Base-by-base conservation (phyloP, 768 basidiomycete species). In the Collybia sordida region DNA sequence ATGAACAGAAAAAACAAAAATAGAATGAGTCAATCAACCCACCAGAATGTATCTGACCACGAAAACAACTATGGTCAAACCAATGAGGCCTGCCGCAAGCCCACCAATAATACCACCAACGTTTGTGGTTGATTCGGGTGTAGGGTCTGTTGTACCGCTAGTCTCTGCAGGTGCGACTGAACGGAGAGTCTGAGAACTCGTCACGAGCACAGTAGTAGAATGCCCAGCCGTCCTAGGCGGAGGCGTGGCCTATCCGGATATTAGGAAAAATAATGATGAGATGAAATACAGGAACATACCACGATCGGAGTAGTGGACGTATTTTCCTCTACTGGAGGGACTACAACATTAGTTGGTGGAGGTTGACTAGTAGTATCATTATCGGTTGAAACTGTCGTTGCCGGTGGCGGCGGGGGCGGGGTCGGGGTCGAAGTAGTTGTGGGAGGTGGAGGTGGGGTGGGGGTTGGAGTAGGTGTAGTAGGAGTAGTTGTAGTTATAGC, bases 21-120 rank as follows among this genome's bases (percentile, higher is more conserved):
- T 38, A 45, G 6, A 18, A 41, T 1, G 14, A 41, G 40, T 43
- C 47, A 28, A 37, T 1, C 27, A 41, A 56, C 78, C 57, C 51
- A 80, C 81, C 51, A 81, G 51, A 55, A 75, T 71, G 67, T 73
- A 81, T 44, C 70, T 71, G 49, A 80, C 48, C 7, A 72, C 61
- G 51, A 80, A 70, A 23, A 69, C 62, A 22, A 78, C 42, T 1
- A 60, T 59, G 7, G 72, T 72, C 23, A 81, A 53, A 17, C 71
- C 80, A 4, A 69, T 60, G 2, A 83, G 57, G 23, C 69, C 73
- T 11, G 76, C 82, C 21, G 69, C 74, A 31, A 83, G 62, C 36
- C 75, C 80, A 11, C 72, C 72, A 7, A 76, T 54, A 17, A 74
- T 56, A 14, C 65, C 62, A 37, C 67, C 69, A 19, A 64, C 58